Evolutionary conservation across 768 basidiomycete species (phyloP).

Genomic region (Mycena sanguinolenta): DNA sequence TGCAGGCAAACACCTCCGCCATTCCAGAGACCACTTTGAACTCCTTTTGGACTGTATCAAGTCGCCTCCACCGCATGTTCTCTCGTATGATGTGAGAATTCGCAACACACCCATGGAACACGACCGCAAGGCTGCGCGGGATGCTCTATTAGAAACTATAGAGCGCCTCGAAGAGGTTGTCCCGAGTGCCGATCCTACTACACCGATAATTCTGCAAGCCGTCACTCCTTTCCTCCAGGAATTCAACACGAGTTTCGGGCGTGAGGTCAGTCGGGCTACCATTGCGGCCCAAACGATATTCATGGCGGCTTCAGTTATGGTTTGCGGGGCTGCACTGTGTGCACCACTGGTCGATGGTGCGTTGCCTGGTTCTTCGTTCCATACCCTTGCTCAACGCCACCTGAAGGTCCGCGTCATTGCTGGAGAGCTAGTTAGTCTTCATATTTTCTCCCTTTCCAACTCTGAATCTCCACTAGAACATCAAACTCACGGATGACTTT

Average conservation of each 20-base stretch:
- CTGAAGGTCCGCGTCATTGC: conserved; percentile 84
- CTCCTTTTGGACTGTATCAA: conserved; percentile 71
- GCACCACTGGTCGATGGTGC: conserved; percentile 92
- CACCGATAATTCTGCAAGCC: conserved; percentile 80
- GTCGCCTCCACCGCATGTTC: conserved; percentile 59
- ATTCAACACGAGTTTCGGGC: conserved; percentile 83
- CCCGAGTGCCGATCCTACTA: conserved; percentile 62
- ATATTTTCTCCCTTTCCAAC: conserved; percentile 12
- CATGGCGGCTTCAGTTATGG: conserved; percentile 70
- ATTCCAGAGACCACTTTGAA: conserved; percentile 87
- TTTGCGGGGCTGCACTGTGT: conserved; percentile 89
- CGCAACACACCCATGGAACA: conserved; percentile 90
- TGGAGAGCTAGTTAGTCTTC: conserved; percentile 77
- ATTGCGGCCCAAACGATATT: neutral
- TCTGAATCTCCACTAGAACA: conserved; percentile 58
- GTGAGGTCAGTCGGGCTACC: conserved; percentile 67
- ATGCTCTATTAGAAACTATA: conserved; percentile 69
- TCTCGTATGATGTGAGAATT: conserved; percentile 82
- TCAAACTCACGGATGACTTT: conserved; percentile 80
- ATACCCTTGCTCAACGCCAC: conserved; percentile 13
- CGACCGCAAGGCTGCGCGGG: conserved; percentile 68
- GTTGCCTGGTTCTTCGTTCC: conserved; percentile 36
- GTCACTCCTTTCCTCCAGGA: conserved; percentile 84
- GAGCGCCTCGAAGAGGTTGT: conserved; percentile 67
- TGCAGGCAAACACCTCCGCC: conserved; percentile 86